Percentiles rank a stretch among this genome's conserved stretches.
These are phyloP conservation scores for Byssothecium circinans DNA, from an alignment of 2,329 filamentous ascomycete species.

Conservation along the genomic window DNA sequence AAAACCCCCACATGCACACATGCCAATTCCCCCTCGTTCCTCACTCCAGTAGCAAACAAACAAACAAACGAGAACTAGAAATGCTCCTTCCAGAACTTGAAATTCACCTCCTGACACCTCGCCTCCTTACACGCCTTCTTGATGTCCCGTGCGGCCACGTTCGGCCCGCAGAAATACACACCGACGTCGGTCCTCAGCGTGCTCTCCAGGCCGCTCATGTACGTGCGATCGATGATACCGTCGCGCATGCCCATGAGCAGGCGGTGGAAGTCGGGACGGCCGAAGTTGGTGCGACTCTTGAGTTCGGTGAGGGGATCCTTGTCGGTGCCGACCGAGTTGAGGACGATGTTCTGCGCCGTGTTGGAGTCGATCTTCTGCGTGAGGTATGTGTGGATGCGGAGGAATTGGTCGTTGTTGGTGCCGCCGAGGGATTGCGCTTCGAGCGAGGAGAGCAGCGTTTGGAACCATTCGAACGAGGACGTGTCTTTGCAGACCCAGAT, in stretches of 20 bases:
- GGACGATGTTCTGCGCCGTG: conserved; percentile 92
- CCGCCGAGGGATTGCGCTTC: conserved; percentile 76
- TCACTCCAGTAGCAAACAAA: no score
- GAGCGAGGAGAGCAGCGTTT: conserved; percentile 85
- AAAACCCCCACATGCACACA: no score
- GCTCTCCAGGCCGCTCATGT: conserved; percentile 78
- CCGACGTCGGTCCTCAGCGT: conserved; percentile 81
- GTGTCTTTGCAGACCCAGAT: conserved; percentile 99
- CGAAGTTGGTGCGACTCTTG: conserved; percentile 88
- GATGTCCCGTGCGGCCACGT: conserved; percentile 77
- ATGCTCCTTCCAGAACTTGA: conserved; percentile 99
- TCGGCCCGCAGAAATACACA: conserved; percentile 97
- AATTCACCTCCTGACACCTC: conserved; percentile 77
- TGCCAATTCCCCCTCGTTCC: no score
- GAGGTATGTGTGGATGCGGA: conserved; percentile 97
- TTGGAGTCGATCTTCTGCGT: conserved; percentile 91
- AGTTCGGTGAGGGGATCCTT: conserved; percentile 92
- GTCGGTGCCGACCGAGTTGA: conserved; percentile 88
- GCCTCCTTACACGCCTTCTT: conserved; percentile 75
- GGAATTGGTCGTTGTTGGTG: conserved; percentile 71
- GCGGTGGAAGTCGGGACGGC: conserved; percentile 82
- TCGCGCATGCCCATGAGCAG: conserved; percentile 84
- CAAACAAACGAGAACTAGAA: conserved; percentile 40
- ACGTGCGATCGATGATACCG: conserved; percentile 81
- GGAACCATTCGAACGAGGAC: conserved; percentile 97